These are phyloP conservation scores for Saccharomyces hybrid DNA, from an alignment of 1,139 yeast species.

Conservation along the genomic window DNA sequence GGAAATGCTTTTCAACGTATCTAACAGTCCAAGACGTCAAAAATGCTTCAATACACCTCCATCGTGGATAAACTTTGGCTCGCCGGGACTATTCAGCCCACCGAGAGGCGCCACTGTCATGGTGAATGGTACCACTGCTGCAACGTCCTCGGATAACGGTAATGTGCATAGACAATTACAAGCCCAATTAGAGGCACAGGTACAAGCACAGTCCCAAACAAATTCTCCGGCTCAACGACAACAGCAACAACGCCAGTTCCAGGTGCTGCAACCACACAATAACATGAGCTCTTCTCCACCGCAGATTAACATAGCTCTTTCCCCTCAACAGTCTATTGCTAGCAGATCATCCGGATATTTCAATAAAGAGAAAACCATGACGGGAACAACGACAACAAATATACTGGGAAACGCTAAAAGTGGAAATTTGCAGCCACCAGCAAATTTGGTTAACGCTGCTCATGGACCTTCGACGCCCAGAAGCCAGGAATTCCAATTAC, in stretches of 20 bases:
- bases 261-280: conserved; percentile 1
- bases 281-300: neutral
- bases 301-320: neutral
- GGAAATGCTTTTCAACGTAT: conserved; percentile 16
- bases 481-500: conserved; percentile 8
- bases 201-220: neutral
- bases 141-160: neutral
- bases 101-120: conserved; percentile 5
- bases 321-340: neutral
- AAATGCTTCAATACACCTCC: conserved; percentile 26
- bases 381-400: neutral
- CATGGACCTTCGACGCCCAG: conserved; percentile 19
- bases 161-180: conserved; percentile 1
- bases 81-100: conserved; percentile 13
- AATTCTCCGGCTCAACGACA: conserved; percentile 1
- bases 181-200: neutral
- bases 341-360: neutral
- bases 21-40: conserved; percentile 19
- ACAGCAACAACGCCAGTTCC: conserved; percentile 12
- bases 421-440: neutral
- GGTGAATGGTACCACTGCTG: neutral
- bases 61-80: conserved; percentile 18
- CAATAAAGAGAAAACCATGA: neutral
- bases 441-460: neutral
- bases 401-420: neutral